phyloP scores from a whole-genome alignment of 148 eudicot genomes.

The Persicaria tinctoria region DNA sequence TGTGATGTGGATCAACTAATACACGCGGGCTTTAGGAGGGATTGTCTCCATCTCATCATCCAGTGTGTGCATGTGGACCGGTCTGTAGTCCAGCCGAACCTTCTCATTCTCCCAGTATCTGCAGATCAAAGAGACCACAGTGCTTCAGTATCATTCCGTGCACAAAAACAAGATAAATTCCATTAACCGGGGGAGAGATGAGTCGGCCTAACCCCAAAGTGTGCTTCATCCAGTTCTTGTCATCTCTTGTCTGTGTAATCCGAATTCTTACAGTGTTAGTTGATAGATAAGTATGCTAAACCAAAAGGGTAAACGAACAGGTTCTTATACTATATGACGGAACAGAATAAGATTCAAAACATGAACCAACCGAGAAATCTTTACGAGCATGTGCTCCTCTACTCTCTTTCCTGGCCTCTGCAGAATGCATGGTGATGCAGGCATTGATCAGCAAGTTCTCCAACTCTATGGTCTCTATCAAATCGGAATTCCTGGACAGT shows the following conservation, averaged over 20 bases:
- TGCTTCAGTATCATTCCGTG: background rate
- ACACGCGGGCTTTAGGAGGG: constrained; percentile 95
- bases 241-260: constrained; percentile 72
- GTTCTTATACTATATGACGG: background rate
- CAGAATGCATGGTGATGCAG: constrained; percentile 94
- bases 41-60: constrained; percentile 76
- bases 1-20: constrained; percentile 20
- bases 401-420: constrained; percentile 97
- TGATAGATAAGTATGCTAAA: constrained; percentile 10
- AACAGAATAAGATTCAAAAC: background rate
- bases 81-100: constrained; percentile 75
- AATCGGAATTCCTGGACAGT: constrained; percentile 18
- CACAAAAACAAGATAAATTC: background rate
- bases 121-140: constrained; percentile 7
- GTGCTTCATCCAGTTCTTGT: constrained; percentile 86
- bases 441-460: constrained; percentile 94
- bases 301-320: background rate
- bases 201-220: constrained; percentile 61
- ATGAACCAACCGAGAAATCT: constrained; percentile 68
- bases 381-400: constrained; percentile 93
- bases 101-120: constrained; percentile 85
- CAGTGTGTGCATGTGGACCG: constrained; percentile 84
- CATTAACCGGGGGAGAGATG: background rate
- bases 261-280: constrained; percentile 15
- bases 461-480: constrained; percentile 88